A percentile compares a stretch with the other conserved stretches of the same genome.
Evolutionary conservation across 2,329 filamentous ascomycete genomes (phyloP).

Genomic region (Fusarium sp.): DNA sequence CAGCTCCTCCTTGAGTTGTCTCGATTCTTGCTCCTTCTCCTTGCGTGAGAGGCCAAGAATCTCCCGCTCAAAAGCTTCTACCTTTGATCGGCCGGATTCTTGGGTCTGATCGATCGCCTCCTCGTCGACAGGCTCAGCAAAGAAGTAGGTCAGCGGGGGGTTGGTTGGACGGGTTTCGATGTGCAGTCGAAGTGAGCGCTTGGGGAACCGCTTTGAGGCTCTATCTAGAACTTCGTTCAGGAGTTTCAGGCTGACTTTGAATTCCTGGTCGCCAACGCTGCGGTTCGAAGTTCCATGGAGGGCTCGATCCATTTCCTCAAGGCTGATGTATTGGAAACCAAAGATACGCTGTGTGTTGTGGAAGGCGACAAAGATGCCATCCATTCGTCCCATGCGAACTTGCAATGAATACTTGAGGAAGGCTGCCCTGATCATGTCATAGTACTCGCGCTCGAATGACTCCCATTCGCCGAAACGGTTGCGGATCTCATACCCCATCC

Average conservation of each 20-base stretch:
- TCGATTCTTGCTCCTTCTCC: conserved; percentile 43
- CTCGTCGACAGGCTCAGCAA: conserved; percentile 84
- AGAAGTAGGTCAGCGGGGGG: conserved; percentile 84
- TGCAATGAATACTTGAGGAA: conserved; percentile 98
- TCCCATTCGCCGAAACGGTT: conserved; percentile 81
- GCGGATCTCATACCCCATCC: conserved; percentile 88
- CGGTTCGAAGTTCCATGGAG: conserved; percentile 82
- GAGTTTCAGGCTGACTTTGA: conserved; percentile 81
- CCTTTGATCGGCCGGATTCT: conserved; percentile 69
- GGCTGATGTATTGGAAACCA: conserved; percentile 92
- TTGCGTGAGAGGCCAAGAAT: conserved; percentile 64
- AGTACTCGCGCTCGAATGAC: conserved; percentile 95
- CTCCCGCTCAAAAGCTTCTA: conserved; percentile 76
- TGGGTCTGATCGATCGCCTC: conserved; percentile 82
- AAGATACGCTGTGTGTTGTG: conserved; percentile 97
- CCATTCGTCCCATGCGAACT: conserved; percentile 97
- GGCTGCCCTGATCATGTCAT: conserved; percentile 93
- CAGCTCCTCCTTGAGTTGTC: conserved; percentile 5
- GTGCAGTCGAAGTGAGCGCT: conserved; percentile 80
- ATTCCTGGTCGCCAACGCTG: conserved; percentile 82
- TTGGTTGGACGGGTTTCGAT: conserved; percentile 78
- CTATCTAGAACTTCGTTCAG: conserved; percentile 84
- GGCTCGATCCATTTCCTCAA: conserved; percentile 88
- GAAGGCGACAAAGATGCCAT: conserved; percentile 96
- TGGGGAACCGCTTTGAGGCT: conserved; percentile 80